These are phyloP conservation scores for Mycena polygramma DNA, from an alignment of 768 basidiomycete genomes.

Conservation along the genomic window DNA sequence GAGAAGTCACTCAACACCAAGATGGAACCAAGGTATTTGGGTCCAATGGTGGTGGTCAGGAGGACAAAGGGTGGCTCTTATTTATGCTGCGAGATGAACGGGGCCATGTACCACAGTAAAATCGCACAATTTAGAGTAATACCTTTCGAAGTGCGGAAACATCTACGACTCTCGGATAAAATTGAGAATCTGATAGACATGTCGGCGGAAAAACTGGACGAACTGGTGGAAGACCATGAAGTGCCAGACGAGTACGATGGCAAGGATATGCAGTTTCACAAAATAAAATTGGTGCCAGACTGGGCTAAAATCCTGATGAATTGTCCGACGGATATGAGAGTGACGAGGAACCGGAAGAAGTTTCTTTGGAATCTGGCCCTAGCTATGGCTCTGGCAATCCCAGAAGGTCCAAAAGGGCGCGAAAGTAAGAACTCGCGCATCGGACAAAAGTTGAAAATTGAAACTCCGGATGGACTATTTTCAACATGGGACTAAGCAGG, in stretches of 20 bases:
- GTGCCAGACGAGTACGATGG: background rate
- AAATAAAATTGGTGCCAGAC: background rate
- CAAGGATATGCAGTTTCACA: slow-evolving; percentile 10
- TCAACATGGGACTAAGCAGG: too few species aligned
- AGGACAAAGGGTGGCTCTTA: slow-evolving; percentile 14
- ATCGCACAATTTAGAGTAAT: slow-evolving; percentile 28
- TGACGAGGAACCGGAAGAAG: too few species aligned
- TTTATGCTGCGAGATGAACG: slow-evolving; percentile 4
- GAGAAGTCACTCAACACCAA: slow-evolving; percentile 20
- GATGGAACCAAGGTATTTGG: slow-evolving; percentile 30
- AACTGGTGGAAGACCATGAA: background rate
- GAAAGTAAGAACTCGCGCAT: too few species aligned
- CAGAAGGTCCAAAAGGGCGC: too few species aligned
- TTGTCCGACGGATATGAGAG: too few species aligned
- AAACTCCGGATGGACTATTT: too few species aligned
- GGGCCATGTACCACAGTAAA: slow-evolving; percentile 22
- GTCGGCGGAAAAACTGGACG: slow-evolving; percentile 6
- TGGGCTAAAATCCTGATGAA: too few species aligned
- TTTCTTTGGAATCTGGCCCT: too few species aligned
- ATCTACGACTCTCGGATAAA: background rate
- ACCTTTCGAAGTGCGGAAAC: background rate
- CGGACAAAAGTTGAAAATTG: too few species aligned
- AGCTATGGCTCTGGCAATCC: too few species aligned
- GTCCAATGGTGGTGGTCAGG: slow-evolving; percentile 36
- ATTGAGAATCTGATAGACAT: slow-evolving; percentile 24